A percentile compares a stretch with the other conserved stretches of the same genome.
phyloP scores from a whole-genome alignment of 2,329 filamentous ascomycete species.

The Hortaea sp. region DNA sequence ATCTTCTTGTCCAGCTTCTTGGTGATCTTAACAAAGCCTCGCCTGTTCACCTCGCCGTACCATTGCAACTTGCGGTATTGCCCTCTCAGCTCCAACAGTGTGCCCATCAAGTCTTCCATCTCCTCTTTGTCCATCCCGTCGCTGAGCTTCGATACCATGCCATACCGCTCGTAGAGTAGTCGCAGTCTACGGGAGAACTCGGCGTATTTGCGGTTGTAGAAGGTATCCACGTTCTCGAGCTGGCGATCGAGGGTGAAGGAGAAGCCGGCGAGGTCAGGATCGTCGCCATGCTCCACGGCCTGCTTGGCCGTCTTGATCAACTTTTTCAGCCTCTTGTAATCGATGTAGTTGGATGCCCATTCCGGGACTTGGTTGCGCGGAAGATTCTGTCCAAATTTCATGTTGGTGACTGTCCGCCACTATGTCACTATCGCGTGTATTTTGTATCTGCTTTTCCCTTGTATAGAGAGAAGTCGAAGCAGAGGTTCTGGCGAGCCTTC shows the following conservation, averaged over 20 bases:
- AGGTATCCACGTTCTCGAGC: conserved; percentile 89
- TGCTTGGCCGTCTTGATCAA: conserved; percentile 73
- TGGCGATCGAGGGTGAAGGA: conserved; percentile 95
- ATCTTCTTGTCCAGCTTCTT: conserved; percentile 98
- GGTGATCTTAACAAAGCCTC: conserved; percentile 95
- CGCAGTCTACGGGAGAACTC: conserved; percentile 77
- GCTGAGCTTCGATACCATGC: conserved; percentile 57
- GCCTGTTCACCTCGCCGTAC: conserved; percentile 94
- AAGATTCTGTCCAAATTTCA: conserved; percentile 41
- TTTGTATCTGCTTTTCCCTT: background rate
- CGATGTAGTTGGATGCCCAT: conserved; percentile 75
- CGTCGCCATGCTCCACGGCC: conserved; percentile 41
- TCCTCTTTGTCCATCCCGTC: conserved; percentile 78
- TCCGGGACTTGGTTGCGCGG: conserved; percentile 77
- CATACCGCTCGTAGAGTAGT: conserved; percentile 80
- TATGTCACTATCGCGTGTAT: too few relatives aligned
- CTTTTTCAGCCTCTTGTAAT: conserved; percentile 90
- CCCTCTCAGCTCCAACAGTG: conserved; percentile 75
- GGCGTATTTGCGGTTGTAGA: conserved; percentile 92
- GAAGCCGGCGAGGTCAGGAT: conserved; percentile 89
- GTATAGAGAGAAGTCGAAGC: too few relatives aligned
- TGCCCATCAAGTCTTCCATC: conserved; percentile 80
- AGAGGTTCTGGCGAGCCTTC: too few relatives aligned
- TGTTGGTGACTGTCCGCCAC: background rate
- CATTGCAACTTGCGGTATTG: conserved; percentile 87